phyloP scores from a whole-genome alignment of 2,329 filamentous ascomycete species.

The Xylaria sp. region DNA sequence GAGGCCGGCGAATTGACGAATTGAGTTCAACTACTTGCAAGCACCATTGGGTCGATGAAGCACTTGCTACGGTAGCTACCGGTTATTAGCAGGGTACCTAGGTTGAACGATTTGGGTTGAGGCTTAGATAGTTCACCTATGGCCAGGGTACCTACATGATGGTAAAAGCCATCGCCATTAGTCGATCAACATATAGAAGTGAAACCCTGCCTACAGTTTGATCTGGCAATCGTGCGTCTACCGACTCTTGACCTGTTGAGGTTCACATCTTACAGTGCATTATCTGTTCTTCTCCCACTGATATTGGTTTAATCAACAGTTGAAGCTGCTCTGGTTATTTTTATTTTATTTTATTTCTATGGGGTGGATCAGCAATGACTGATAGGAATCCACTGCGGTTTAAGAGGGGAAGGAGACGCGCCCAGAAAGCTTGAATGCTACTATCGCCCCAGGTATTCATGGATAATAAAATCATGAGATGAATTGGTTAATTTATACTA shows the following conservation, averaged over 20 bases:
- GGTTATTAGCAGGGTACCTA: conserved; percentile 23
- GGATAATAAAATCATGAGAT: neutral
- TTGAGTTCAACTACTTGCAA: neutral
- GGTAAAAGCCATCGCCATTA: conserved; percentile 24
- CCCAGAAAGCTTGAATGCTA: neutral
- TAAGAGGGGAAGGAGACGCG: neutral
- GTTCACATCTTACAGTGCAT: conserved; percentile 7
- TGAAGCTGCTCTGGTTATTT: neutral
- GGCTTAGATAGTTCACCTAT: conserved; percentile 25
- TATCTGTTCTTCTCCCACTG: neutral
- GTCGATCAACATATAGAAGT: conserved; percentile 11
- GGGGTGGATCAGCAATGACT: conserved; percentile 4
- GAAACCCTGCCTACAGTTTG: conserved; percentile 18
- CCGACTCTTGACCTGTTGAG: neutral
- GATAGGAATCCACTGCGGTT: conserved; percentile 5
- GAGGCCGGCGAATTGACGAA: neutral
- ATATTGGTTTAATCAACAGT: conserved; percentile 10
- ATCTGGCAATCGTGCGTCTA: conserved; percentile 14
- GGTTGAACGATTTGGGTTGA: conserved; percentile 21
- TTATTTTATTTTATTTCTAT: neutral
- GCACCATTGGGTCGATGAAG: conserved; percentile 7
- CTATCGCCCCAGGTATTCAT: neutral
- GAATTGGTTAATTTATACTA: neutral
- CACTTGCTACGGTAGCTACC: conserved; percentile 22
- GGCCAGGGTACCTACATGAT: conserved; percentile 23